Conservation (phyloP, 2,329 filamentous ascomycete genomes). For the Colletotrichum chrysophilum region DNA sequence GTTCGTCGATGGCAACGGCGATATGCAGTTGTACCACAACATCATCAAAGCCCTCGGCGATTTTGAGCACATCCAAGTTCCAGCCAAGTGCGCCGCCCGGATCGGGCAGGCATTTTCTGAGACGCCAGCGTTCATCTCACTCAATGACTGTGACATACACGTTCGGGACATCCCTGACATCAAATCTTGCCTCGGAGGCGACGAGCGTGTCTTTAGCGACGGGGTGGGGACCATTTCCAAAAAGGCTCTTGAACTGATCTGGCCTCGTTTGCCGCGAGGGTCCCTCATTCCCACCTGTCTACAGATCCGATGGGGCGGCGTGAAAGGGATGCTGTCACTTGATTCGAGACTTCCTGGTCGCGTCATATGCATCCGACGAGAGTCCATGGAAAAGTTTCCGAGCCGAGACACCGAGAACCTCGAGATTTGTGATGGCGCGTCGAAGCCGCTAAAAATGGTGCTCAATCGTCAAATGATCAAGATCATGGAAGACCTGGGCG, state of each 20-base stretch:
- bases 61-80: conserved; percentile 55
- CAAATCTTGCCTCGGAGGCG: conserved; percentile 39
- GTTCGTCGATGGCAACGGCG: conserved; percentile 41
- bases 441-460: conserved; percentile 69
- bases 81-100: conserved; percentile 62
- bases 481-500: conserved; percentile 80
- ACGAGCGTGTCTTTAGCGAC: conserved; percentile 72
- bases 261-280: conserved; percentile 53
- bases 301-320: conserved; percentile 76
- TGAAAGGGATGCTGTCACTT: conserved; percentile 80
- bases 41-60: conserved; percentile 55
- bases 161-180: conserved; percentile 53
- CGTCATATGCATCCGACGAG: conserved; percentile 63
- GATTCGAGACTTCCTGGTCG: conserved; percentile 65
- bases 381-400: conserved; percentile 82
- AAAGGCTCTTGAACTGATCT: conserved; percentile 63
- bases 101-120: conserved; percentile 77
- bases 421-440: conserved; percentile 75
- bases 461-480: conserved; percentile 86
- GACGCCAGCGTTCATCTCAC: conserved; percentile 66
- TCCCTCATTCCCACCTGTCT: conserved; percentile 65
- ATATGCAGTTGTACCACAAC: conserved; percentile 38
- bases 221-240: conserved; percentile 78
- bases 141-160: conserved; percentile 42
- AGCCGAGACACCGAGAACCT: conserved; percentile 60